Evolutionary conservation across 805 yeast genomes (phyloP), one percentile per base, ranked within the genome.

Genomic region (Lachancea sp.): DNA sequence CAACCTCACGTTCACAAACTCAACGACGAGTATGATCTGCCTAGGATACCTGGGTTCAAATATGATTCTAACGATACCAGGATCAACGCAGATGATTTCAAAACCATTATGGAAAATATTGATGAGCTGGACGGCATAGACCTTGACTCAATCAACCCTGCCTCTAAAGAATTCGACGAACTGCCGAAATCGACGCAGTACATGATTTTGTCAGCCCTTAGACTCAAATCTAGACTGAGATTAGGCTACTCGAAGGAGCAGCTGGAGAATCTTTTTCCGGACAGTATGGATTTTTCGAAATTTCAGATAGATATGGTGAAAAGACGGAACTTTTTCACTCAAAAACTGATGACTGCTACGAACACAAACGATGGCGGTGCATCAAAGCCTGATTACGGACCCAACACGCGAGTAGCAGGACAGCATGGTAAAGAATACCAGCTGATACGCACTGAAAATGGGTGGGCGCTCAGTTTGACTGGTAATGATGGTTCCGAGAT

Each of bases 231-330:
- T 0, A 69, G 99, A 47, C 73, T 93, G 60, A 79, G 99, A 67
- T 82, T 93, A 95, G 99, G 99, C 1, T 90, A 85, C 58, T 73
- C 91, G 0, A 86, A 89, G 46, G 89, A 85, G n/a, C 97, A 93
- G 57, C 69, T 93, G 30, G 85, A 86, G 52, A 68, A 76, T 3
- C 67, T 88, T 44, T 93, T 91, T 55, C 95, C 96, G 0, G 73
- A 85, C 56, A 79, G 90, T 43, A 74, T 86, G 78, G 96, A 89
- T 49, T 93, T 93, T 57, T 89, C 97, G 15, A 82, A 77, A 55
- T 93, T 93, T 62, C 99, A 93, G 62, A 86, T 93, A 49, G 81
- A 85, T 54, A 85, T 91, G 77, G 98, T 93, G 1, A 85, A 87
- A 53, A 88, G 88, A 60, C 73, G 99, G 49, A 93, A 93, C 62